Base-by-base conservation (phyloP, 2,329 filamentous ascomycete genomes). In the Polytolypa hystricis region DNA sequence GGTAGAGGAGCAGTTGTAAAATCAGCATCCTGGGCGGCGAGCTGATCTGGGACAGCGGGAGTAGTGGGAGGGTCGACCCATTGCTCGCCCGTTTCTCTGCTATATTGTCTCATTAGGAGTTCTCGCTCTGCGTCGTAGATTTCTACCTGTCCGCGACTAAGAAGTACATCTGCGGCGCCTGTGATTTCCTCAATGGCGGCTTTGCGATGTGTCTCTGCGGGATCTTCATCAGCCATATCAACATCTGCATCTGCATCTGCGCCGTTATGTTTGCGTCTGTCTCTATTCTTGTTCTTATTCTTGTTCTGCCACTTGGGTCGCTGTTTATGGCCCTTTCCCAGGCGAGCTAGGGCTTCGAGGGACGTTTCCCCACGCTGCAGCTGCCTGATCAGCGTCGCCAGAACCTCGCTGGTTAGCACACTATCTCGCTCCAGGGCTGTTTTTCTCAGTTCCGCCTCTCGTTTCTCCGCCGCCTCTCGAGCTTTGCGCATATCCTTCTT, bases 401-500 rank as follows among this genome's bases (percentile, higher is more conserved):
- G 65, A 1, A 93, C 66, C 44, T 93, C 84, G 3, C 76, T 73
- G 0, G 81, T 81, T 5, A 86, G 61, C 9, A 86, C 61, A 15
- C 73, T 72, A 54, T 96, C 89, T 39, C 93, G 80, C 41, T 77
- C 74, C 17, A 80, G 71, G 40, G 80, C 77, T 47, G 78, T 77
- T 50, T 78, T 71, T 40, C 81, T 74, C 35, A 77, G 70, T 52
- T 93, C 86, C 1, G 76, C 75, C 43, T 93, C 84, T 19, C 87
- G 73, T 61, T 80, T 85, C 51, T 93, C 82, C 38, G 91, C 83
- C 3, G 91, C 91, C 44, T 83, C 85, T 27, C 79, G 84, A 0
- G 91, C 91, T 44, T 76, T 79, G 54, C 78, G 83, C 70, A 96
- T 93, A 40, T 95, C 86, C 58, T 89, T 93, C 57, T 93, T 95